Conservation (phyloP, 768 basidiomycete species). For the Tylopilus rubrobrunneus region DNA sequence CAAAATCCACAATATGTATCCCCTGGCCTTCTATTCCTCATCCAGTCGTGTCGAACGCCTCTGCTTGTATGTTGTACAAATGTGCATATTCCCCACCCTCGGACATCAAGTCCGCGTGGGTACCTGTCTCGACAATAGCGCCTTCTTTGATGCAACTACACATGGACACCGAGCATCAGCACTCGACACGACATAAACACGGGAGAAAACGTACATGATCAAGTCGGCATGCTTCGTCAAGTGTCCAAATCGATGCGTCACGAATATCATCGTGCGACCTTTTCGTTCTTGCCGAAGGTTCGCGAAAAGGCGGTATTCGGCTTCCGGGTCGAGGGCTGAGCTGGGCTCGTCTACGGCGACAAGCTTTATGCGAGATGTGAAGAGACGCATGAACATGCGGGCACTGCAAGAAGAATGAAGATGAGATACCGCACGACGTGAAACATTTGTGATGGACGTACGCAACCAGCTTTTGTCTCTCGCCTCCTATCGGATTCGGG, state of each 20-base stretch:
- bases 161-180: not conserved
- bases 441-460: not conserved
- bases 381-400: constrained; percentile 40
- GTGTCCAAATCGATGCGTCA: constrained; percentile 29
- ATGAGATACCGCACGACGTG: too few species aligned
- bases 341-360: constrained; percentile 37
- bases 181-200: not conserved
- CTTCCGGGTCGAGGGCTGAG: constrained; percentile 36
- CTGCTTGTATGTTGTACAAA: constrained; percentile 32
- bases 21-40: too few species aligned
- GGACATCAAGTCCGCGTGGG: constrained; percentile 29
- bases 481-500: constrained; percentile 19
- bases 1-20: too few species aligned
- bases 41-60: constrained; percentile 19
- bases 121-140: constrained; percentile 30
- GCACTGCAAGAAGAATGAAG: constrained; percentile 18
- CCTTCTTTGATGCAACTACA: constrained; percentile 34
- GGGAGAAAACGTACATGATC: constrained; percentile 30
- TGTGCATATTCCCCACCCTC: constrained; percentile 31
- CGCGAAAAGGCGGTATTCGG: constrained; percentile 31
- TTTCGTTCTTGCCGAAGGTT: constrained; percentile 25
- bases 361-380: constrained; percentile 28
- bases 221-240: constrained; percentile 34
- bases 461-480: constrained; percentile 31
- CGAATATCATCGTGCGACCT: constrained; percentile 25